Evolutionary conservation across 345 rosid species (phyloP).

Genomic region (Euphorbia lathyris): DNA sequence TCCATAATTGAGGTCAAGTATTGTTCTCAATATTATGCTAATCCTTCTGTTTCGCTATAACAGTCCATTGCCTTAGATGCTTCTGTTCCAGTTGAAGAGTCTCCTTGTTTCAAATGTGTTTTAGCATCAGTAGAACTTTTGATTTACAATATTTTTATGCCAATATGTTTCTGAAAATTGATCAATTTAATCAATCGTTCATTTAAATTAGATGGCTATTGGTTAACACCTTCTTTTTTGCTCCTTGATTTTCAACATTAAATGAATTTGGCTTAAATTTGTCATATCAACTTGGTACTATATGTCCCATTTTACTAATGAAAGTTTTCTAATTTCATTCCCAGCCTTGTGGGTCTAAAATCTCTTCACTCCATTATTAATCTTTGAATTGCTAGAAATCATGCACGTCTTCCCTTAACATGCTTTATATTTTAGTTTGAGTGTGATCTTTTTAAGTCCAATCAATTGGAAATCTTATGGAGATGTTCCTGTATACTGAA

Average conservation of each 20-base stretch:
- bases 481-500: too few relatives aligned
- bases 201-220: not conserved
- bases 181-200: not conserved
- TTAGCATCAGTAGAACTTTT: not conserved
- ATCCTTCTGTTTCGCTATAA: not conserved
- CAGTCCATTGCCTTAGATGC: not conserved
- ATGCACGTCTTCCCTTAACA: not conserved
- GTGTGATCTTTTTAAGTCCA: not conserved
- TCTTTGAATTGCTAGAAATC: not conserved
- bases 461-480: not conserved
- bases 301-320: not conserved
- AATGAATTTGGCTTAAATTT: not conserved
- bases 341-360: not conserved
- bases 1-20: slow-evolving; percentile 60
- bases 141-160: not conserved
- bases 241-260: not conserved
- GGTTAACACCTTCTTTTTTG: not conserved
- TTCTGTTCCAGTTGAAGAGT: not conserved
- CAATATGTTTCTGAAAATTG: not conserved
- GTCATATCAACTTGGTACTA: not conserved
- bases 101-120: not conserved
- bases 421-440: not conserved
- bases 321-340: not conserved
- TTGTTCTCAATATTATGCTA: not conserved
- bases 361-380: not conserved